Percentiles rank a stretch among this genome's conserved stretches.
Evolutionary conservation across 1,284 basidiomycete genomes (phyloP).

Genomic region (Moesziomyces aphidis): DNA sequence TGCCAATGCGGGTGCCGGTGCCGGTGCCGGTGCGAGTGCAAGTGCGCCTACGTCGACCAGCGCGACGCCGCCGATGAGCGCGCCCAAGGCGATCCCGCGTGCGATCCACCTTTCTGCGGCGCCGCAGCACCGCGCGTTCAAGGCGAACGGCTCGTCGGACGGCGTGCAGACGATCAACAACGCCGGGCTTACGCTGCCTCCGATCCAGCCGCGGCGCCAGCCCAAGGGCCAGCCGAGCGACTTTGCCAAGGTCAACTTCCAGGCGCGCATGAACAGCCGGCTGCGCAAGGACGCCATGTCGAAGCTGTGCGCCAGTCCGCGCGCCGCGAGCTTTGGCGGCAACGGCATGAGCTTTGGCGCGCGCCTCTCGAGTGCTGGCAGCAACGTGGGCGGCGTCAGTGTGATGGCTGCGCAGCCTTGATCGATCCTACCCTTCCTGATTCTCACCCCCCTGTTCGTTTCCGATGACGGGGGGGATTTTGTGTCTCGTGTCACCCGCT

Average conservation of each 20-base stretch:
- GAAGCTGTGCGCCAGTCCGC: conserved; percentile 59
- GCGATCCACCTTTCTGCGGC: conserved; percentile 49
- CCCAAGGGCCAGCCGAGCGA: conserved; percentile 61
- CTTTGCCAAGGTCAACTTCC: conserved; percentile 60
- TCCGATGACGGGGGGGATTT: not conserved
- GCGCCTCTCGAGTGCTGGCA: conserved; percentile 34
- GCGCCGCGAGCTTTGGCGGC: conserved; percentile 51
- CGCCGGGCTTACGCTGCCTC: conserved; percentile 33
- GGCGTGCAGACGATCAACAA: conserved; percentile 25
- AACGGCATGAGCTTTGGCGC: conserved; percentile 48
- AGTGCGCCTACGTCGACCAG: conserved; percentile 32
- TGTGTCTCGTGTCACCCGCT: too few relatives aligned
- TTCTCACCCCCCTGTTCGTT: not conserved
- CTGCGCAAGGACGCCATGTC: conserved; percentile 61
- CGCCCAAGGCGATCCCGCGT: conserved; percentile 45
- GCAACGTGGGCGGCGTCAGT: conserved; percentile 25
- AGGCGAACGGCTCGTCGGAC: conserved; percentile 16
- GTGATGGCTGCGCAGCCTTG: conserved; percentile 13
- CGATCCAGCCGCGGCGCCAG: conserved; percentile 57
- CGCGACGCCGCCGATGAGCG: conserved; percentile 27
- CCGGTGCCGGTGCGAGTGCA: not conserved
- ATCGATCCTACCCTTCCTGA: not conserved
- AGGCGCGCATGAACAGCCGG: conserved; percentile 54
- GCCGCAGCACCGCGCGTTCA: conserved; percentile 50
- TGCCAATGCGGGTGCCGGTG: not conserved